Evolutionary conservation across 139 green algal species (phyloP), one percentile per base, ranked within the genome.

Genomic region (Auxenochlorella protothecoides): DNA sequence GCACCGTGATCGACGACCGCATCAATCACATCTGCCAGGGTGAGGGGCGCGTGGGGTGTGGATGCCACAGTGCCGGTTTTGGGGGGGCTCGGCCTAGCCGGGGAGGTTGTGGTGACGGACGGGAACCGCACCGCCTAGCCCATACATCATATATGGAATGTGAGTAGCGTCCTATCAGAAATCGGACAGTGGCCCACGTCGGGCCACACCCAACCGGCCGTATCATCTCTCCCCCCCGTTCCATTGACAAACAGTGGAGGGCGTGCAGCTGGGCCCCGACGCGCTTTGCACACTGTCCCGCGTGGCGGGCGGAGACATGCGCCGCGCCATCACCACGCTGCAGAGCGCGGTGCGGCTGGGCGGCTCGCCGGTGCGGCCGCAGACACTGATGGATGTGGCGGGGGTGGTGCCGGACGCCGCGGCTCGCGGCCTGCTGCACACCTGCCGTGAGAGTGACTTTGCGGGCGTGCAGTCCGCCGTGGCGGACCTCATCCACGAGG

Each of bases 281-380:
- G 81, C 85, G 0, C 76, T 96, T 65, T 69, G 78, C 2, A 80
- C 85, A 15, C 82, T 96, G 54, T 75, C 66, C 5, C 74, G 65
- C 14, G 87, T 95, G 27, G 88, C 85, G 3, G 83, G 78, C 0
- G 92, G 92, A 0, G 92, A 97, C 84, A 82, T 97, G 87, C 84
- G 92, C 7, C 87, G 87, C 53, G 90, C 92, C 55, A 96, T 97
- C 82, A 96, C 89, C 9, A 92, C 87, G 3, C 78, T 97, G 77
- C 92, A 97, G 72, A 90, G 80, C 55, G 89, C 90, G 57, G 79
- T 85, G 66, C 70, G 82, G 5, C 74, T 91, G 53, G 57, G 64
- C 53, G 84, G 61, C 61, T 73, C 59, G 13, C 72, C 67, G 7
- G 84, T 89, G 57, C 27, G 65, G 51, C 65, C 75, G 9, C 51